These are phyloP conservation scores for Leucocoprinus leucothites DNA, from an alignment of 768 basidiomycete genomes.

Conservation along the genomic window DNA sequence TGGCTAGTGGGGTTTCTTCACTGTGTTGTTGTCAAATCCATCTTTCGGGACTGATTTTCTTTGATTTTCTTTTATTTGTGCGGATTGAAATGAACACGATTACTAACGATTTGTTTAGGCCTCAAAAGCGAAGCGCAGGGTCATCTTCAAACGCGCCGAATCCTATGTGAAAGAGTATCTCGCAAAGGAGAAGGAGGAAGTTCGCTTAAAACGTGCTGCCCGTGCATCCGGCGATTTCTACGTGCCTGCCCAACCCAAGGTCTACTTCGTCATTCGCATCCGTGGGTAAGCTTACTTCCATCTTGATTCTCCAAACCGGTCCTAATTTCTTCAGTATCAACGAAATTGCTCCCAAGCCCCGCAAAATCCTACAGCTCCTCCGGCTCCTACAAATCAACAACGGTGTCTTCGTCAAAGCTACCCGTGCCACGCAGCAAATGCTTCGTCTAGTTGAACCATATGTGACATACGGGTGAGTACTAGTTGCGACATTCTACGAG, in stretches of 20 bases:
- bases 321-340: conserved; percentile 74
- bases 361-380: conserved; percentile 98
- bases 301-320: not conserved
- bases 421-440: conserved; percentile 96
- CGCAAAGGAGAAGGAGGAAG: conserved; percentile 90
- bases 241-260: conserved; percentile 94
- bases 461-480: conserved; percentile 88
- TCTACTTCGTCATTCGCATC: conserved; percentile 97
- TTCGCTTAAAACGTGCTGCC: conserved; percentile 91
- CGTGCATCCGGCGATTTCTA: conserved; percentile 94
- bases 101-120: conserved; percentile 46
- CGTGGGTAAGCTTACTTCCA: conserved; percentile 65
- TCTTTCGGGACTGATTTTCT: conserved; percentile 83
- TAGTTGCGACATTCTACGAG: not conserved
- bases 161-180: conserved; percentile 97
- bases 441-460: conserved; percentile 97
- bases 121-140: conserved; percentile 87
- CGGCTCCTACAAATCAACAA: conserved; percentile 99
- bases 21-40: conserved; percentile 80
- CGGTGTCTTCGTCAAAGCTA: conserved; percentile 97
- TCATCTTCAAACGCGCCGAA: conserved; percentile 99
- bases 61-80: conserved; percentile 13
- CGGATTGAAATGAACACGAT: conserved; percentile 4
- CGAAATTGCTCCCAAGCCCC: conserved; percentile 98
- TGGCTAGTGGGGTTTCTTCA: conserved; percentile 67